Conservation (phyloP, 2,329 filamentous ascomycete species). For the Epichloe sylvatica region DNA sequence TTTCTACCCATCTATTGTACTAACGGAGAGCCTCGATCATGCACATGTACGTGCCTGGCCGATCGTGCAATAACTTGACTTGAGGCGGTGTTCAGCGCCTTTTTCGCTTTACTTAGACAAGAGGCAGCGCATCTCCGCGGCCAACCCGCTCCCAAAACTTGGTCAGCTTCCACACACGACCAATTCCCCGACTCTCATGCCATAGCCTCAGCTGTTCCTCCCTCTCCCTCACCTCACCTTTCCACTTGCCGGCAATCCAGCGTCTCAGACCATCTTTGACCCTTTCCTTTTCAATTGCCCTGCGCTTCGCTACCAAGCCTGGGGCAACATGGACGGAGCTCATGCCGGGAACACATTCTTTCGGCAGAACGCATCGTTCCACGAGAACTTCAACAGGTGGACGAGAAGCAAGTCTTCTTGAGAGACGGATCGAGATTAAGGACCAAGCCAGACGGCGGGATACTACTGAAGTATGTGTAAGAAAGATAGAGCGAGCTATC, state of each 20-base stretch:
- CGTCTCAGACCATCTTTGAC: constrained; percentile 52
- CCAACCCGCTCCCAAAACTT: constrained; percentile 53
- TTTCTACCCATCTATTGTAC: too few species aligned
- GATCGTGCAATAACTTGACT: too few species aligned
- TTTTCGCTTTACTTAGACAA: background rate
- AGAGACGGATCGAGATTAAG: constrained; percentile 51
- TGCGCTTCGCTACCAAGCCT: constrained; percentile 45
- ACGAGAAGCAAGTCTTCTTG: constrained; percentile 44
- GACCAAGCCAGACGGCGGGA: constrained; percentile 50
- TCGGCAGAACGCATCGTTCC: constrained; percentile 48
- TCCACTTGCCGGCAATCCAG: constrained; percentile 50
- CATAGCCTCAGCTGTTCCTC: constrained; percentile 32
- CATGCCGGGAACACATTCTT: constrained; percentile 43
- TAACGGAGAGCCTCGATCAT: too few species aligned
- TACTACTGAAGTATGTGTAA: constrained; percentile 51
- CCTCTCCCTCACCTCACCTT: constrained; percentile 34
- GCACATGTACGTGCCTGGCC: too few species aligned
- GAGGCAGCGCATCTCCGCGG: constrained; percentile 19
- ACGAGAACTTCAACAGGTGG: constrained; percentile 48
- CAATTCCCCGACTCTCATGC: constrained; percentile 38
- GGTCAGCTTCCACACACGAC: constrained; percentile 46
- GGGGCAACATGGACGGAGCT: constrained; percentile 36
- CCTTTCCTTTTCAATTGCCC: constrained; percentile 50
- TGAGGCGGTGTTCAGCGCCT: too few species aligned
- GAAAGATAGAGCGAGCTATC: constrained; percentile 49